Evolutionary conservation across 768 basidiomycete genomes (phyloP).

Genomic region (Phanerochaete carnosa): DNA sequence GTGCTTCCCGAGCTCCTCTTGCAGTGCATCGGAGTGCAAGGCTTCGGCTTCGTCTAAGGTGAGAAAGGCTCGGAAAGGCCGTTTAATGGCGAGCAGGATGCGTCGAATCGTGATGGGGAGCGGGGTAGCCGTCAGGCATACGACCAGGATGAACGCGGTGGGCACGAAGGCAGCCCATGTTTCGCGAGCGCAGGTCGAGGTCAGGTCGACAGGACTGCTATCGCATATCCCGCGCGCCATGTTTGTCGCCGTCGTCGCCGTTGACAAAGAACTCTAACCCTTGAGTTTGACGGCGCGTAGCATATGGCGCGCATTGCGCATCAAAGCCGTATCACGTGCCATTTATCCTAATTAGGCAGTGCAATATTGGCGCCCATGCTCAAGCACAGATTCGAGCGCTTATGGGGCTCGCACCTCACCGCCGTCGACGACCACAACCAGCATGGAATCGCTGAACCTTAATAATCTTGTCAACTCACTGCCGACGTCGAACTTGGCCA

Average conservation of each 20-base stretch:
- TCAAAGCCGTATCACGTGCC: not conserved
- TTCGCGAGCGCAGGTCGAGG: constrained; percentile 22
- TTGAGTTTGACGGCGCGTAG: no score
- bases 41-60: constrained; percentile 27
- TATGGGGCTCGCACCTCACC: not conserved
- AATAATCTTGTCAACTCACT: constrained; percentile 77
- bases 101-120: constrained; percentile 13
- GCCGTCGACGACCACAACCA: constrained; percentile 4
- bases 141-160: constrained; percentile 19
- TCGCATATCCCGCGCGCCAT: constrained; percentile 2
- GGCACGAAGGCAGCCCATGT: constrained; percentile 28
- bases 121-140: constrained; percentile 14
- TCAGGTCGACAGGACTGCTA: constrained; percentile 16
- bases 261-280: not conserved
- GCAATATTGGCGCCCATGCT: not conserved
- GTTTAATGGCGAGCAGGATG: constrained; percentile 3
- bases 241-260: not conserved
- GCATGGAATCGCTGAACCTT: constrained; percentile 52
- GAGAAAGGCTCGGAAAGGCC: constrained; percentile 22
- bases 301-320: no score
- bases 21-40: constrained; percentile 7
- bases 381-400: not conserved
- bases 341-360: not conserved
- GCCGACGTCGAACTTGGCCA: constrained; percentile 63
- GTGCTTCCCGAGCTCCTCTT: constrained; percentile 2